These are phyloP conservation scores for Microsporum canis DNA, from an alignment of 2,329 filamentous ascomycete genomes.

Conservation along the genomic window DNA sequence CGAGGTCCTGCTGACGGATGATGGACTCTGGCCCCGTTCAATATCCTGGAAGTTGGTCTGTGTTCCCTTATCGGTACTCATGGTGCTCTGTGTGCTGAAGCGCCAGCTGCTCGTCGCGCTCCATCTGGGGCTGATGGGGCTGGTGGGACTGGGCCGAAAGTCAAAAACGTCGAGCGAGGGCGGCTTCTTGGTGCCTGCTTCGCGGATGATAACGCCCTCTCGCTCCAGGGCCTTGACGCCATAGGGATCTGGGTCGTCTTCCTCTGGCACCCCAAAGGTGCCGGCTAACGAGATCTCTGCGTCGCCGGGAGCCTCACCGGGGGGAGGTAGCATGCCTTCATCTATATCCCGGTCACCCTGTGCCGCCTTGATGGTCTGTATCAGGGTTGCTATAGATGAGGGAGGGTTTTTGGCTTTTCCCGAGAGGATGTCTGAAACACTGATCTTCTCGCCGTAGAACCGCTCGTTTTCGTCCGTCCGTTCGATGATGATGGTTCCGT, in stretches of 20 bases:
- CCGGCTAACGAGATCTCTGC: constrained; percentile 43
- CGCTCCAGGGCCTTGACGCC: constrained; percentile 84
- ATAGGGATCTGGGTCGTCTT: constrained; percentile 80
- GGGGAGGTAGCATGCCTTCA: constrained; percentile 50
- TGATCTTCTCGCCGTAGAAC: constrained; percentile 62
- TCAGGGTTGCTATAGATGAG: constrained; percentile 47
- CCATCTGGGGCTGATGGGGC: constrained; percentile 54
- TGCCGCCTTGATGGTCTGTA: constrained; percentile 76
- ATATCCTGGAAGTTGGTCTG: constrained; percentile 50
- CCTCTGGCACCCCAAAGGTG: constrained; percentile 65
- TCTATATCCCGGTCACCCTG: constrained; percentile 74
- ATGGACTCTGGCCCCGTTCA: constrained; percentile 1
- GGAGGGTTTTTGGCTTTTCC: constrained; percentile 50
- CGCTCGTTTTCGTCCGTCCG: constrained; percentile 77
- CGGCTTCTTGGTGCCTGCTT: constrained; percentile 67
- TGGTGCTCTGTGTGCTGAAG: constrained; percentile 55
- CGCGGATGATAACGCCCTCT: constrained; percentile 77
- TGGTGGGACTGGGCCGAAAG: constrained; percentile 64
- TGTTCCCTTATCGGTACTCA: constrained; percentile 49
- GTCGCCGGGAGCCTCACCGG: constrained; percentile 67
- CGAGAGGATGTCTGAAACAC: constrained; percentile 51
- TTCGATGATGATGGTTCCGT: constrained; percentile 78
- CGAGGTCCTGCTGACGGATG: constrained; percentile 8
- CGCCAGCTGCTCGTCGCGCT: constrained; percentile 59
- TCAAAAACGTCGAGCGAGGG: constrained; percentile 73